These are phyloP conservation scores for Limonium bicolor DNA, from an alignment of 148 eudicot genomes.

Conservation along the genomic window DNA sequence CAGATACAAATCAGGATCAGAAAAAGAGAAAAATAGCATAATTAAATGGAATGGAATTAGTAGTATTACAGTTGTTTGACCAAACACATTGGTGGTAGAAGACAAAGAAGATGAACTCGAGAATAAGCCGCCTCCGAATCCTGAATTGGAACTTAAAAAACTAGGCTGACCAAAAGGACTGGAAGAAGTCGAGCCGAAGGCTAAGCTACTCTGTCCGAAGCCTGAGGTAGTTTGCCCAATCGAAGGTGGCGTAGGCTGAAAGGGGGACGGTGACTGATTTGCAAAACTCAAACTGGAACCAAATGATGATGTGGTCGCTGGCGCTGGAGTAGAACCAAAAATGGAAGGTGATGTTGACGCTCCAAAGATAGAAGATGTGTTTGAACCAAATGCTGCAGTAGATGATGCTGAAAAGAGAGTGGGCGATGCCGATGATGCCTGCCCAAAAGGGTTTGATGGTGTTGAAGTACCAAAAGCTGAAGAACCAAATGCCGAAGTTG, in stretches of 20 bases:
- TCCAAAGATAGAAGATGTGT: constrained; percentile 49
- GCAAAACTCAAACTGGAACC: constrained; percentile 47
- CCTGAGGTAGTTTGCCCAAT: constrained; percentile 51
- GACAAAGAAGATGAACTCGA: constrained; percentile 34
- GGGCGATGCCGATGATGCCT: constrained; percentile 43
- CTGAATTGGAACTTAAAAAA: constrained; percentile 2
- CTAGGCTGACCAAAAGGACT: constrained; percentile 14
- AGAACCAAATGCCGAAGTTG: constrained; percentile 42
- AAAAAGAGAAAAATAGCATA: too few relatives aligned
- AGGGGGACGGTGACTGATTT: constrained; percentile 49
- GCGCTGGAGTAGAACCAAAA: constrained; percentile 42
- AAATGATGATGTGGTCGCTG: constrained; percentile 42
- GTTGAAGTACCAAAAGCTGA: constrained; percentile 44
- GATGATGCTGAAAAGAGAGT: constrained; percentile 47
- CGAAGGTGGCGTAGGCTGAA: constrained; percentile 64
- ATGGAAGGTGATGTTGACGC: constrained; percentile 38
- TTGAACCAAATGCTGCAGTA: constrained; percentile 44
- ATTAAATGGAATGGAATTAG: too few relatives aligned
- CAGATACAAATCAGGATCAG: too few relatives aligned
- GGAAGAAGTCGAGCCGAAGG: constrained; percentile 40
- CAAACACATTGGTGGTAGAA: constrained; percentile 36
- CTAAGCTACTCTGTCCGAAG: constrained; percentile 51
- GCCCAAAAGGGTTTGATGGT: constrained; percentile 46
- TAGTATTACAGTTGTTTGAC: constrained; percentile 64
- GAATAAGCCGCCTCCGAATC: constrained; percentile 26